Base-by-base conservation (phyloP, 306 rosid species). In the Leucaena leucocephala region DNA sequence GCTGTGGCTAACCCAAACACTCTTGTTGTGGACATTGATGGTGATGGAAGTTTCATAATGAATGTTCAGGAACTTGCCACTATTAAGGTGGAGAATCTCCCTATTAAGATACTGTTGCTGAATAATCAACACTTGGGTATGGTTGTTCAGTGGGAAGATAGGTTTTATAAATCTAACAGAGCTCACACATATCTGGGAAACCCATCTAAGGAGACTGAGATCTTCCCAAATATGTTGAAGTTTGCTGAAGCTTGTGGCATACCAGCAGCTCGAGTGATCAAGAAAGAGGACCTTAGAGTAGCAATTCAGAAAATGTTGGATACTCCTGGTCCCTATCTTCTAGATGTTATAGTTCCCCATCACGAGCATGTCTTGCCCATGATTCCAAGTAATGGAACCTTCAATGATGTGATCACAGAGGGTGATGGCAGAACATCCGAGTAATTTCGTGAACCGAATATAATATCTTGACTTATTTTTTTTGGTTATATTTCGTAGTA, bases 91-190 rank as follows among this genome's bases (percentile, higher is more conserved):
- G 96, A 94, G 87, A 92, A 94, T 17, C 97, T 94, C 39, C 98
- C 97, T 0, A 82, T 94, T 21, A 94, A 94, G 82, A 81, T 92
- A 63, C 44, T 92, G 87, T 12, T 94, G 63, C 67, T 94, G 89
- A 94, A 92, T 74, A 92, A 94, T 71, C 98, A 94, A 55, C 96
- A 94, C 78, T 85, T 94, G 86, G 97, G 98, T 50, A 94, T 94
- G 98, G 98, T 90, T 79, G 85, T 89, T 54, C 98, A 92, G 58
- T 94, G 90, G 98, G 98, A 92, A 84, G 98, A 94, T 72, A 84
- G 96, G 8, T 94, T 94, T 87, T 94, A 92, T 39, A 94, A 90
- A 85, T 85, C 97, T 1, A 92, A 94, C 70, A 88, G 91, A 63
- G 98, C 97, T 79, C 97, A 90, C 76, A 89, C 97, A 0, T 94